phyloP scores from a whole-genome alignment of 345 rosid genomes.

The Adansonia digitata region DNA sequence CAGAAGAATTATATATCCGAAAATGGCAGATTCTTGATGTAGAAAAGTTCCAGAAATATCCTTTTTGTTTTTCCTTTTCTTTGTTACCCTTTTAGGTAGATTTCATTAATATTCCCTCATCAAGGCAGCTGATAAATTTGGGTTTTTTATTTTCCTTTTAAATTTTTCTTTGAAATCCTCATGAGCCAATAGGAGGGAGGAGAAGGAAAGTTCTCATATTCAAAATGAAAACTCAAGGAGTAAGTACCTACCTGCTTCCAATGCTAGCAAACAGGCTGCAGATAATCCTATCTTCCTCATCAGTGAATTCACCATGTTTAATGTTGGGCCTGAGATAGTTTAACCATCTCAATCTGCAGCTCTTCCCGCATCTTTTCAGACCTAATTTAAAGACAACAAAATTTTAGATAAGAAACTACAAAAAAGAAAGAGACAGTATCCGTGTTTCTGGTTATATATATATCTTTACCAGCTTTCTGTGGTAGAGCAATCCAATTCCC shows the following conservation, averaged over 20 bases:
- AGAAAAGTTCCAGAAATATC: background rate
- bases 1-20: slow-evolving; percentile 17
- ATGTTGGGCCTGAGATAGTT: slow-evolving; percentile 93
- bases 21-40: slow-evolving; percentile 28
- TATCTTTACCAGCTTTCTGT: slow-evolving; percentile 59
- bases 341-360: slow-evolving; percentile 94
- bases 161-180: background rate
- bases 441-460: background rate
- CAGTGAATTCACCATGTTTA: slow-evolving; percentile 86
- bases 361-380: slow-evolving; percentile 88
- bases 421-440: background rate
- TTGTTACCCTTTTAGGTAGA: slow-evolving; percentile 15
- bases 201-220: background rate
- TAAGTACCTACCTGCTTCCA: slow-evolving; percentile 80
- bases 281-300: slow-evolving; percentile 73
- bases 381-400: slow-evolving; percentile 35
- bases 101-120: slow-evolving; percentile 6
- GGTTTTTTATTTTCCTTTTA: background rate
- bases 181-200: background rate
- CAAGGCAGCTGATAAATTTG: background rate
- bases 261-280: slow-evolving; percentile 72
- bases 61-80: background rate
- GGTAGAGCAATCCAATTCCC: slow-evolving; percentile 97
- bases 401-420: background rate
- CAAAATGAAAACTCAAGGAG: background rate